Evolutionary conservation across 768 basidiomycete species (phyloP), one percentile per base, ranked within the genome.

Genomic region (Holtermannia corniformis): DNA sequence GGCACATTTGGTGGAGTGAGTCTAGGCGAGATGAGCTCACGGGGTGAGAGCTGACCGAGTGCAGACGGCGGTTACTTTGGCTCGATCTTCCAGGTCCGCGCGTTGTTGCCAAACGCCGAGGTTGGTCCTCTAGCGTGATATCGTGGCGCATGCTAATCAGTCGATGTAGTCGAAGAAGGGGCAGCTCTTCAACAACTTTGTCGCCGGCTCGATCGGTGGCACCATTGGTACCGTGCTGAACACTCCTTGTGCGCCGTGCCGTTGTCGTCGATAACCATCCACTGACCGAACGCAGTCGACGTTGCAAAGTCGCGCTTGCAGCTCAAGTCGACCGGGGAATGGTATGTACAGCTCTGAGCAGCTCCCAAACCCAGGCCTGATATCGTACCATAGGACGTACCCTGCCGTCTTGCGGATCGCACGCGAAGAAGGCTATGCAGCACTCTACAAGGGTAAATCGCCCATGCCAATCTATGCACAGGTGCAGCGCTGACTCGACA

Each of bases 291-390:
- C 52, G 19, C 59, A 93, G 85, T 75, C 68, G 75, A 76, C 53
- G 91, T 97, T 57, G 87, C 95, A 56, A 96, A 97, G 74, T 91
- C 90, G 14, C 85, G 93, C 44, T 91, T 97, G 37, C 95, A 99
- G 75, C 68, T 75, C 48, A 57, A 65, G 28, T 63, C 67, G 4
- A 61, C 68, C 52, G 73, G 63, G 22, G 61, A 66, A 55, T 68
- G 56, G 59, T 59, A 21, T 47, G 56, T 57, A 14, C 24, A 12
- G 13, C 16, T 44, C 25, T 13, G 5, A 25, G n/a, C 73, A 80
- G 19, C 75, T 76, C 41, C 81, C 78, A 24, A 80, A 64, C 3
- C 59, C 85, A 0, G 88, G 87, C 14, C 81, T 82, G n/a, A 72
- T 72, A 1, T 85, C 86, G 66, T 91, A 92, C 74, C 86, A 86